These are phyloP conservation scores for Lanmaoa rubissima DNA, from an alignment of 768 basidiomycete genomes.

Conservation along the genomic window DNA sequence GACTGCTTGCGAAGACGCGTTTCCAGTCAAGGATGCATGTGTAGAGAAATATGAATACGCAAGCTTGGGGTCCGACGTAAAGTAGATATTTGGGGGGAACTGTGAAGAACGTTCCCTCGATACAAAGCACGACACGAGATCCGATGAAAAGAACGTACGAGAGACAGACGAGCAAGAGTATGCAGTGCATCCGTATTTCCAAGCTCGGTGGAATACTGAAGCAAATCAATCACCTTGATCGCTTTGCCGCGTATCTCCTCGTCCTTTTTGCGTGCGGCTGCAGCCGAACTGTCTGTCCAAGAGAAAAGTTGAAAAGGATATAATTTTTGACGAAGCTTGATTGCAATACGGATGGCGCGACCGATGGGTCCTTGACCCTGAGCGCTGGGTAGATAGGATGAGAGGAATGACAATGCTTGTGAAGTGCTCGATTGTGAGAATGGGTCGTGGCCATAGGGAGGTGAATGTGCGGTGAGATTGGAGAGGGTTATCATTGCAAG, in stretches of 20 bases:
- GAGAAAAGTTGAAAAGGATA: conserved; percentile 47
- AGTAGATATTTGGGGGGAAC: conserved; percentile 74
- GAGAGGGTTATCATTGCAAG: conserved; percentile 69
- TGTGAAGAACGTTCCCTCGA: conserved; percentile 24
- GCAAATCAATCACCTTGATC: conserved; percentile 76
- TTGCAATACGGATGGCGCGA: conserved; percentile 61
- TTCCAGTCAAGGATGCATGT: conserved; percentile 71
- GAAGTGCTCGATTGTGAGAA: conserved; percentile 36
- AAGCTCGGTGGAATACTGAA: conserved; percentile 78
- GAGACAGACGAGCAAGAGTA: conserved; percentile 60
- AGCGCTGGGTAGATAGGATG: conserved; percentile 63
- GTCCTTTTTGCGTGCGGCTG: conserved; percentile 51
- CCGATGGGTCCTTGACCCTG: conserved; percentile 80
- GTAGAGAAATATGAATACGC: conserved; percentile 62
- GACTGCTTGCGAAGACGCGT: conserved; percentile 82
- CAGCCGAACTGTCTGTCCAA: conserved; percentile 40
- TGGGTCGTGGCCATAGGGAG: conserved; percentile 55
- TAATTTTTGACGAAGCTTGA: conserved; percentile 64
- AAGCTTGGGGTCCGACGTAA: conserved; percentile 55
- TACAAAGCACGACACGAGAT: background rate
- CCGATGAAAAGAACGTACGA: conserved; percentile 45
- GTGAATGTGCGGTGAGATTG: conserved; percentile 59
- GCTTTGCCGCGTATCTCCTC: conserved; percentile 71
- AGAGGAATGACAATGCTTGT: conserved; percentile 51
- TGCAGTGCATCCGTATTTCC: conserved; percentile 75